Percentiles rank a stretch among this genome's conserved stretches.
Conservation (phyloP, 2,329 filamentous ascomycete species). For the Sarocladium kiliense region DNA sequence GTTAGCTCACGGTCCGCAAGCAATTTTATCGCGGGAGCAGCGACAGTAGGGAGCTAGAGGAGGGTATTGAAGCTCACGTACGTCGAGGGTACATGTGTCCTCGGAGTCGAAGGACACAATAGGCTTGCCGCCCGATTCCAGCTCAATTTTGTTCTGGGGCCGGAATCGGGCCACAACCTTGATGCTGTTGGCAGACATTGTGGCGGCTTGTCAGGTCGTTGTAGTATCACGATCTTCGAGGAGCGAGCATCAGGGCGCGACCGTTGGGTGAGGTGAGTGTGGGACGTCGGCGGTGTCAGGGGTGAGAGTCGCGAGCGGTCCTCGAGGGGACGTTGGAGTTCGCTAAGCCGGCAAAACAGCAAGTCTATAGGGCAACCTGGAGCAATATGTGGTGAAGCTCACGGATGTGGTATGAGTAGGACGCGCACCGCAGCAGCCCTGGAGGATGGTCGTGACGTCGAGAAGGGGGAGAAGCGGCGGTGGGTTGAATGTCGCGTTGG, state of each 20-base stretch:
- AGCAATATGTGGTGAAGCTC: background rate
- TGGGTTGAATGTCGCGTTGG: constrained; percentile 3
- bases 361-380: background rate
- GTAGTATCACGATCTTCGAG: background rate
- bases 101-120: constrained; percentile 85
- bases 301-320: background rate
- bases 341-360: background rate
- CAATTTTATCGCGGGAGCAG: background rate
- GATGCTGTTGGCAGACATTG: constrained; percentile 61
- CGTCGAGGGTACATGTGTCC: constrained; percentile 82
- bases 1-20: constrained; percentile 18
- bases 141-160: constrained; percentile 92
- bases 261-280: background rate
- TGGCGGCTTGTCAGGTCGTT: constrained; percentile 18
- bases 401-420: background rate
- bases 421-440: constrained; percentile 6
- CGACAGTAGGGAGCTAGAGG: constrained; percentile 4
- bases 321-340: background rate
- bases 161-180: constrained; percentile 97
- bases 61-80: constrained; percentile 50
- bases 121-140: constrained; percentile 82
- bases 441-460: constrained; percentile 3
- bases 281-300: background rate
- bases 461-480: constrained; percentile 2
- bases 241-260: constrained; percentile 7